Conservation (phyloP, 2,329 filamentous ascomycete species). For the Chrysoporthe puriensis region DNA sequence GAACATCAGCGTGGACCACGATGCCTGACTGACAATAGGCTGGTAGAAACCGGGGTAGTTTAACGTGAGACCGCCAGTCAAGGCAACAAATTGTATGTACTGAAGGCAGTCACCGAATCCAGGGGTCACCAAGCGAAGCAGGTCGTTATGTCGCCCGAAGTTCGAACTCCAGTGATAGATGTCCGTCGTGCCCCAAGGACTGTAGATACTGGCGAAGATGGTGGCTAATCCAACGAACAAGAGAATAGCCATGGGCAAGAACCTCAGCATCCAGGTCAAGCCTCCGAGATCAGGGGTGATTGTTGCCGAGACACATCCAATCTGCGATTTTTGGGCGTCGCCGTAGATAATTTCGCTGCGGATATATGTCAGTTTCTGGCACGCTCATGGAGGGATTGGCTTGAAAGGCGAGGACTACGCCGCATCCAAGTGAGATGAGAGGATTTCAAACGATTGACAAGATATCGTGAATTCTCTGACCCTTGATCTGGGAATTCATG, state of each 20-base stretch:
- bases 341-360: conserved; percentile 68
- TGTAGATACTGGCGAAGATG: conserved; percentile 81
- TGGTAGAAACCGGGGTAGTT: conserved; percentile 95
- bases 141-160: conserved; percentile 90
- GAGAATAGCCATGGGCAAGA: conserved; percentile 78
- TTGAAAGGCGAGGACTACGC: not conserved
- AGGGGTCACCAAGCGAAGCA: conserved; percentile 89
- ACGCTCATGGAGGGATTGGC: not conserved
- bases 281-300: conserved; percentile 82
- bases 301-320: conserved; percentile 81
- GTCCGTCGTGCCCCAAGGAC: conserved; percentile 90
- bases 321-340: conserved; percentile 61
- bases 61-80: conserved; percentile 85
- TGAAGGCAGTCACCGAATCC: conserved; percentile 96
- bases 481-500: too few relatives aligned
- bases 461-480: too few relatives aligned
- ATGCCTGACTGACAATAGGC: conserved; percentile 82
- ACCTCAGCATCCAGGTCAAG: conserved; percentile 71
- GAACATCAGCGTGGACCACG: conserved; percentile 92
- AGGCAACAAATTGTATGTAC: conserved; percentile 89
- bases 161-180: conserved; percentile 98
- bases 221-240: conserved; percentile 82
- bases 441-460: too few relatives aligned
- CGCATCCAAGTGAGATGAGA: not conserved
- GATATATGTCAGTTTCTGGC: not conserved